Evolutionary conservation across 225 moss, liverwort and hornwort genomes (phyloP).

Genomic region (Bryoerythrophyllum caledonicum): DNA sequence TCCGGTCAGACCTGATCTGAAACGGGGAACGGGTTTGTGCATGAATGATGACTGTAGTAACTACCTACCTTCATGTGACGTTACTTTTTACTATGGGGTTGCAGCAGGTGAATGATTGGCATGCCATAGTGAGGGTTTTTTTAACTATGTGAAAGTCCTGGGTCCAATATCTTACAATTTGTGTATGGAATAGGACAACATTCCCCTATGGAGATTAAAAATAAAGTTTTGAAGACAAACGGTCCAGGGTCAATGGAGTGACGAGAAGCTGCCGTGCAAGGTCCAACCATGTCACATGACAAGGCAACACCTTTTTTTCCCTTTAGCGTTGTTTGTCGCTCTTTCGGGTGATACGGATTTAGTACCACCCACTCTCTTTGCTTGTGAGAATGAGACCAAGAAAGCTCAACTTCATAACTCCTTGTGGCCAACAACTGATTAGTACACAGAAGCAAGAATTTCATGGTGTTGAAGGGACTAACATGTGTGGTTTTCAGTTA

Average conservation of each 20-base stretch:
- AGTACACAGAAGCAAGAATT: neutral
- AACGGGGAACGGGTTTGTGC: neutral
- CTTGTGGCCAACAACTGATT: neutral
- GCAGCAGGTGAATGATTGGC: conserved; percentile 19
- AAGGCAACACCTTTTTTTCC: neutral
- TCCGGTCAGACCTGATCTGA: neutral
- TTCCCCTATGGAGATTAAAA: neutral
- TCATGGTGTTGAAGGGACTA: neutral
- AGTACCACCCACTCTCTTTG: neutral
- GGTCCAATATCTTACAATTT: neutral
- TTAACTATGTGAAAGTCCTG: neutral
- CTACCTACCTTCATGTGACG: neutral
- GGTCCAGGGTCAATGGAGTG: neutral
- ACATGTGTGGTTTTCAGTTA: too few species aligned
- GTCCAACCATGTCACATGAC: neutral
- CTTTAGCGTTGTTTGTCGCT: neutral
- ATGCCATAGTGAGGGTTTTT: neutral
- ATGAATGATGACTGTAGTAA: neutral
- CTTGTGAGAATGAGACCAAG: neutral
- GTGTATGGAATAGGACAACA: neutral
- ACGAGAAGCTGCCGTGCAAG: neutral
- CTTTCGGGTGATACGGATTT: neutral
- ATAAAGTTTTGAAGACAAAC: neutral
- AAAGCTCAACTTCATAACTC: neutral
- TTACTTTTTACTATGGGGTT: neutral